phyloP scores from a whole-genome alignment of 2,329 filamentous ascomycete genomes.

The Colletotrichum cuscutae region DNA sequence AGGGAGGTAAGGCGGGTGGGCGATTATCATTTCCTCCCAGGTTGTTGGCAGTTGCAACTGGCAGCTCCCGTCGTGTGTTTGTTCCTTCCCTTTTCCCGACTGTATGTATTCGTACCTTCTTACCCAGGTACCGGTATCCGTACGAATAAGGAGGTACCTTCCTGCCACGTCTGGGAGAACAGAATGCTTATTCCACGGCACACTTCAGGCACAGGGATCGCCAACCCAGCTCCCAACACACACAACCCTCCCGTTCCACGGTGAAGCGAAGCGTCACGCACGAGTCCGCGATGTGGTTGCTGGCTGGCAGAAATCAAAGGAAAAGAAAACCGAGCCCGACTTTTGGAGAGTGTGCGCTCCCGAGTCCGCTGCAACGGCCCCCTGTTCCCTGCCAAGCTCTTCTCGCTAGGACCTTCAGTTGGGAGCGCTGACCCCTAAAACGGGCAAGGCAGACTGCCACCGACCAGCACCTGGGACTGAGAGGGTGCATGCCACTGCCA shows the following conservation, averaged over 20 bases:
- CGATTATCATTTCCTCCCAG: slow-evolving; percentile 1
- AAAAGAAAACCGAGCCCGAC: neutral
- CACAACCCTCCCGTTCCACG: slow-evolving; percentile 11
- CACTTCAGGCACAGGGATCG: slow-evolving; percentile 12
- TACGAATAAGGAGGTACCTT: too few relatives aligned
- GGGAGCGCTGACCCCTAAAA: slow-evolving; percentile 8
- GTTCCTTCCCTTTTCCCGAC: neutral
- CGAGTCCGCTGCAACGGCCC: slow-evolving; percentile 4
- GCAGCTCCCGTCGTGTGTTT: neutral
- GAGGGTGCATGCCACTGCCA: neutral
- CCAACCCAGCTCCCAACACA: neutral
- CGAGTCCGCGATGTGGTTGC: slow-evolving; percentile 11
- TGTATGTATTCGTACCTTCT: neutral
- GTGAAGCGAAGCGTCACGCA: slow-evolving; percentile 9
- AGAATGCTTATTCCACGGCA: slow-evolving; percentile 23
- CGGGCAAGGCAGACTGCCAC: slow-evolving; percentile 9
- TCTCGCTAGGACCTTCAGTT: neutral
- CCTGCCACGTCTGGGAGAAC: neutral
- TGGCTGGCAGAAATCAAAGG: neutral
- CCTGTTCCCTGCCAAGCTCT: slow-evolving; percentile 23
- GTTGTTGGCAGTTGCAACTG: neutral
- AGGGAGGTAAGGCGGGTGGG: neutral
- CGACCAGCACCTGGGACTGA: neutral
- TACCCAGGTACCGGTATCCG: too few relatives aligned
- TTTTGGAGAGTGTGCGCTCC: slow-evolving; percentile 13